These are phyloP conservation scores for Tanacetum coccineum DNA, from an alignment of 129 eudicot species.

Conservation along the genomic window DNA sequence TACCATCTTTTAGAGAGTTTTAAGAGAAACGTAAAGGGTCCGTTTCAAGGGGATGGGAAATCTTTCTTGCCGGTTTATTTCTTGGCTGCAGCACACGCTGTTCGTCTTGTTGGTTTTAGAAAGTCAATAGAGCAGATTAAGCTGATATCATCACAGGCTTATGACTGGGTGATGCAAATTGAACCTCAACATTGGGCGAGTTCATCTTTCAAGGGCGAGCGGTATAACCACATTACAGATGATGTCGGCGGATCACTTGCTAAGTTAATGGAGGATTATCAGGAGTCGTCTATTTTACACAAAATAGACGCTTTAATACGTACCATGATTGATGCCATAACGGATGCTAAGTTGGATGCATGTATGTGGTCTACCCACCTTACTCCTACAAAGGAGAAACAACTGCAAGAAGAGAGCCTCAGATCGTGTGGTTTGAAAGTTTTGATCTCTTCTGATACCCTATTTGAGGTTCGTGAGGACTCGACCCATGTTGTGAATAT, in stretches of 20 bases:
- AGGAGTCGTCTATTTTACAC: conserved; percentile 48
- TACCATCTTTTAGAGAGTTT: conserved; percentile 66
- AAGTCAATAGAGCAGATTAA: conserved; percentile 55
- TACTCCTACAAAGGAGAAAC: conserved; percentile 59
- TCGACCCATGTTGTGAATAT: conserved; percentile 70
- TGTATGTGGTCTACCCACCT: conserved; percentile 55
- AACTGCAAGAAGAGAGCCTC: conserved; percentile 42
- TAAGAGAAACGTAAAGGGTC: conserved; percentile 50
- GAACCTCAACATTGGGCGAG: conserved; percentile 69
- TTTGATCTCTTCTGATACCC: conserved; percentile 58
- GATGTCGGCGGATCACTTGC: conserved; percentile 43
- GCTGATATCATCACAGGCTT: conserved; percentile 57
- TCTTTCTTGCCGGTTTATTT: conserved; percentile 46
- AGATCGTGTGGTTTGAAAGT: conserved; percentile 58
- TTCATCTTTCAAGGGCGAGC: conserved; percentile 59
- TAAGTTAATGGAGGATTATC: conserved; percentile 48
- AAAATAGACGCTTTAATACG: conserved; percentile 60
- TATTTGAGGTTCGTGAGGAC: conserved; percentile 78
- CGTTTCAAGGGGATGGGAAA: conserved; percentile 69
- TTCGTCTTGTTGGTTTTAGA: conserved; percentile 46
- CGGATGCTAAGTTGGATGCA: conserved; percentile 43
- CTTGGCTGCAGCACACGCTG: conserved; percentile 66
- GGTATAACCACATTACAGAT: conserved; percentile 46
- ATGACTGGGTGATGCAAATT: conserved; percentile 69
- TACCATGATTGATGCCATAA: conserved; percentile 36